These are phyloP conservation scores for Saxispiralis lemnorum DNA, from an alignment of 495 filamentous ascomycete species.

Conservation along the genomic window DNA sequence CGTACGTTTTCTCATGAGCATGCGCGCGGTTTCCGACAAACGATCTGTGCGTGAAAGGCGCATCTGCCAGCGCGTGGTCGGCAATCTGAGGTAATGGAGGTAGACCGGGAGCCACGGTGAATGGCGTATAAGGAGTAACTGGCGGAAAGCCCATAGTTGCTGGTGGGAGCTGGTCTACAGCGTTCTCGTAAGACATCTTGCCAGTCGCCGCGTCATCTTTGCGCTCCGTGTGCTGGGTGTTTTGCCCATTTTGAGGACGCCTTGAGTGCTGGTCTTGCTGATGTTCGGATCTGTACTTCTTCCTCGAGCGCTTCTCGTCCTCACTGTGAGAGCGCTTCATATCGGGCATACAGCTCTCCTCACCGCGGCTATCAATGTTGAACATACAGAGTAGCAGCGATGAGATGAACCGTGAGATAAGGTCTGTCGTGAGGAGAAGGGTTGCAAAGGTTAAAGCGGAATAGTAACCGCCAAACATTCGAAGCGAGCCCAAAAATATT, in stretches of 20 bases:
- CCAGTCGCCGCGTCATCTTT: not conserved
- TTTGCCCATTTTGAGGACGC: not conserved
- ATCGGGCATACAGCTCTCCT: constrained; percentile 5
- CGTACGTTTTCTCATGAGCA: constrained; percentile 10
- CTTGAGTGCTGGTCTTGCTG: not conserved
- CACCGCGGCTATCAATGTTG: constrained; percentile 2
- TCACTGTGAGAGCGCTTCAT: constrained; percentile 4
- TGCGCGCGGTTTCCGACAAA: not conserved
- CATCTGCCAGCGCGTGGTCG: constrained; percentile 7
- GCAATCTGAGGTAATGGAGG: constrained; percentile 12
- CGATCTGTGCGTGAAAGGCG: constrained; percentile 16
- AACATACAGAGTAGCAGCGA: constrained; percentile 1
- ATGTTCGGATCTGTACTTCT: constrained; percentile 6
- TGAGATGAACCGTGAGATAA: constrained; percentile 6
- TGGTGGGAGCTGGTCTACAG: constrained; percentile 9
- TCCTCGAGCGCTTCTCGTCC: constrained; percentile 1
- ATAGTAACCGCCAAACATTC: too few species aligned
- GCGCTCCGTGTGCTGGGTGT: not conserved
- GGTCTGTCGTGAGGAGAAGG: too few species aligned
- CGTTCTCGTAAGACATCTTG: not conserved
- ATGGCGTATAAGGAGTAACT: constrained; percentile 12
- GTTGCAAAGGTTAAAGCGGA: too few species aligned
- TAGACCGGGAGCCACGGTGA: constrained; percentile 9
- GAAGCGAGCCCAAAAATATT: too few species aligned
- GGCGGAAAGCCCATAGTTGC: constrained; percentile 1